A percentile compares a stretch with the other conserved stretches of the same genome.
phyloP scores from a whole-genome alignment of 257 asterid genomes.

The Solanum megistacrolobum region DNA sequence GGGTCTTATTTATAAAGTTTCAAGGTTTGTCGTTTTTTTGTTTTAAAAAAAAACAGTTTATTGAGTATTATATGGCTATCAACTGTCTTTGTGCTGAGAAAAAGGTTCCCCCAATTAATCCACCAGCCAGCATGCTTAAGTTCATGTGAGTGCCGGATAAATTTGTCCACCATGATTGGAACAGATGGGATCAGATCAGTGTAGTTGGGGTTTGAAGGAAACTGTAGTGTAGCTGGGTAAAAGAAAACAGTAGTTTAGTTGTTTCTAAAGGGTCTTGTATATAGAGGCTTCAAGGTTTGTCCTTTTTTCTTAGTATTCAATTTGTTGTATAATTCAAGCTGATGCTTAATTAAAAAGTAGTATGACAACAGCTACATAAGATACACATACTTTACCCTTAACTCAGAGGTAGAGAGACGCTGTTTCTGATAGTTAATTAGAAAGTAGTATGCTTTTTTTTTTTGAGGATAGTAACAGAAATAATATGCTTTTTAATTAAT shows the following conservation, averaged over 20 bases:
- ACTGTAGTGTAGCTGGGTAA: background rate
- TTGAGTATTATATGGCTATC: background rate
- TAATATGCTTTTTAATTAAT: background rate
- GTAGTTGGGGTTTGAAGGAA: background rate
- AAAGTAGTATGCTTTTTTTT: background rate
- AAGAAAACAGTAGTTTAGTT: slow-evolving; percentile 19
- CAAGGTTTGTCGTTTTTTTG: background rate
- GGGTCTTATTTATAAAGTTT: background rate
- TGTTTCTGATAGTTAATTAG: background rate
- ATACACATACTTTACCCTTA: background rate
- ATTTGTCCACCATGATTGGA: background rate
- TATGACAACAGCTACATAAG: background rate
- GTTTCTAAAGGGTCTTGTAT: slow-evolving; percentile 66
- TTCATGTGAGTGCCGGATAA: background rate
- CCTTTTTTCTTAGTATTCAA: background rate
- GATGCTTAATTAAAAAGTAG: background rate
- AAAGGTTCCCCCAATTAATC: background rate
- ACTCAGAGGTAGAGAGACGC: background rate
- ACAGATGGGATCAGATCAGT: background rate
- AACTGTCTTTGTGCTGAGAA: background rate
- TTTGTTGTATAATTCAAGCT: background rate
- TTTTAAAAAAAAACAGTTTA: background rate
- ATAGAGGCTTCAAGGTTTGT: slow-evolving; percentile 80
- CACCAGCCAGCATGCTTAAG: background rate
- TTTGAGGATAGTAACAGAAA: background rate